Percentiles rank a stretch among this genome's conserved stretches.
Evolutionary conservation across 2,329 filamentous ascomycete genomes (phyloP).

Genomic region (Aulographum hederae): DNA sequence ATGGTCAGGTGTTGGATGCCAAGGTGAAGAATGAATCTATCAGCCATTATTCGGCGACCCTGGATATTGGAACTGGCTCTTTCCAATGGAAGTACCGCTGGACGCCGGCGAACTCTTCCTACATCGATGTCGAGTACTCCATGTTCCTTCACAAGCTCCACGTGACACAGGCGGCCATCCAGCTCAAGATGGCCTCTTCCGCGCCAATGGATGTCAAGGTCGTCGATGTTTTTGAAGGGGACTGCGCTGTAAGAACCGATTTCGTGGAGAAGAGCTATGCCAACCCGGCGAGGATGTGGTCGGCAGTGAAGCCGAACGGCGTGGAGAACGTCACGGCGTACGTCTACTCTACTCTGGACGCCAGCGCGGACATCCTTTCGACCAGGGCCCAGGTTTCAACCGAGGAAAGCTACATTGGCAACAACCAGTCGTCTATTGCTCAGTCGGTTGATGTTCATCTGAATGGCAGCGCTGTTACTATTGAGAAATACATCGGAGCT

Average conservation of each 20-base stretch:
- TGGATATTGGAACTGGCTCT: conserved; percentile 45
- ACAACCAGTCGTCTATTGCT: conserved; percentile 45
- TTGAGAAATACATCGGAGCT: conserved; percentile 50
- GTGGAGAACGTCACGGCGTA: conserved; percentile 45
- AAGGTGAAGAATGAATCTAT: conserved; percentile 40
- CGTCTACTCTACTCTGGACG: conserved; percentile 32
- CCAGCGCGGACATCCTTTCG: conserved; percentile 26
- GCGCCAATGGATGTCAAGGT: conserved; percentile 36
- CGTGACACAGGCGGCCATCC: conserved; percentile 42
- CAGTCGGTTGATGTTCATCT: conserved; percentile 38
- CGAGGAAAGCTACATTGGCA: conserved; percentile 29
- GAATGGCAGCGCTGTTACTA: conserved; percentile 30
- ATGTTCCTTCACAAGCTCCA: conserved; percentile 46
- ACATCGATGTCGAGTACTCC: conserved; percentile 44
- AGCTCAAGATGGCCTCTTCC: conserved; percentile 38
- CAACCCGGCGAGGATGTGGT: conserved; percentile 37
- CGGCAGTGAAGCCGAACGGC: conserved; percentile 44
- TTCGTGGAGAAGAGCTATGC: conserved; percentile 38
- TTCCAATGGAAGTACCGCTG: conserved; percentile 49
- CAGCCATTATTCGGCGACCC: conserved; percentile 38
- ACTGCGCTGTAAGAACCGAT: conserved; percentile 45
- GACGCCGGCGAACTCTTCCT: conserved; percentile 31
- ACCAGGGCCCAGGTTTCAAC: conserved; percentile 25
- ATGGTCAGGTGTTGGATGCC: conserved; percentile 38
- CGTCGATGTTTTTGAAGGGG: conserved; percentile 49